Evolutionary conservation across 148 eudicot species (phyloP).

Genomic region (Camellia granthamiana): DNA sequence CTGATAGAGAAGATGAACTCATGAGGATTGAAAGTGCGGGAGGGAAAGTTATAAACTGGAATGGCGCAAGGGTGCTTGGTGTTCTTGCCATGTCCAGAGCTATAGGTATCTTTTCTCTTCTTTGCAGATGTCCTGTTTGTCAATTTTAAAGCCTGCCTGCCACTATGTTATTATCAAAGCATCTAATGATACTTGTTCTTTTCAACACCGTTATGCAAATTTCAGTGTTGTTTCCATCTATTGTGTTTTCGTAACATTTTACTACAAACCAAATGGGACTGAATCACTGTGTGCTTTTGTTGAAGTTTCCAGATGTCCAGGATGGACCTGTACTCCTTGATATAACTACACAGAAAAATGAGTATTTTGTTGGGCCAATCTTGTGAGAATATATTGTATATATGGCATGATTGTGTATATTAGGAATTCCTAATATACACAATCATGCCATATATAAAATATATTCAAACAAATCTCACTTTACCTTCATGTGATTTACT

Average conservation of each 20-base stretch:
- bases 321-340: no score
- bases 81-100: conserved; percentile 89
- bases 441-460: no score
- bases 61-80: conserved; percentile 76
- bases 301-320: background rate
- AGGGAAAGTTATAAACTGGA: conserved; percentile 73
- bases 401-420: no score
- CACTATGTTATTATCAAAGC: background rate
- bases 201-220: background rate
- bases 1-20: conserved; percentile 75
- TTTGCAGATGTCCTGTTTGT: background rate
- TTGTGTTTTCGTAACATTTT: background rate
- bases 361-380: no score
- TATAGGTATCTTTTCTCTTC: conserved; percentile 41
- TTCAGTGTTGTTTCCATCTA: background rate
- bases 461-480: no score
- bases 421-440: no score
- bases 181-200: background rate
- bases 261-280: background rate
- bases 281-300: background rate
- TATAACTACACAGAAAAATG: no score
- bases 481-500: no score
- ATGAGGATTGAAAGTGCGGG: conserved; percentile 62
- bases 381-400: no score
- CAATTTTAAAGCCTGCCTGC: background rate